A percentile compares a stretch with the other conserved stretches of the same genome.
phyloP scores from a whole-genome alignment of 257 asterid species.

The Solanum gandarillasii region DNA sequence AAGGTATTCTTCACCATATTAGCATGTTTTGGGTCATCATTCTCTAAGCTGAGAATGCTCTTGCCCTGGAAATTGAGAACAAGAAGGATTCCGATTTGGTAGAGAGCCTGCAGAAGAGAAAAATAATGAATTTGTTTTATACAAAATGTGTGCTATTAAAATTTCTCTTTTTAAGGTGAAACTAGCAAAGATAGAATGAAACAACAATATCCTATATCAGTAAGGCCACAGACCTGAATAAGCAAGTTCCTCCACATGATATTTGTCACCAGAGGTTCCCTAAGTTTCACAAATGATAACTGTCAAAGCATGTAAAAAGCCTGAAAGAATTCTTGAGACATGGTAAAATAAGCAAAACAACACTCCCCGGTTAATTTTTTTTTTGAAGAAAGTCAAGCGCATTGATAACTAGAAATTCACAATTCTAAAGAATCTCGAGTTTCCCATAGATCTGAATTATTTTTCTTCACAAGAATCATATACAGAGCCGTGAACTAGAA shows the following conservation, averaged over 20 bases:
- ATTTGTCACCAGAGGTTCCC: constrained; percentile 92
- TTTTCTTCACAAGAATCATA: background rate
- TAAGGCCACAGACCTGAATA: constrained; percentile 43
- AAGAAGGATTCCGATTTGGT: constrained; percentile 75
- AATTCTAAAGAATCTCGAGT: background rate
- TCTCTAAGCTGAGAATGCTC: constrained; percentile 44
- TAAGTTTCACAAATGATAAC: constrained; percentile 13
- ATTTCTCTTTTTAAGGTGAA: background rate
- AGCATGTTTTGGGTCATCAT: constrained; percentile 33
- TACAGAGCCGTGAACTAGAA: background rate
- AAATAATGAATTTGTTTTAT: background rate
- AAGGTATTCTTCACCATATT: constrained; percentile 68
- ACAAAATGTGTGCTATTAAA: background rate
- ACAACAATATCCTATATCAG: background rate
- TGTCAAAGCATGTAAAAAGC: background rate
- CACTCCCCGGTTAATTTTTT: background rate
- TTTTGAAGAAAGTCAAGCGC: background rate
- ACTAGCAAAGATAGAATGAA: background rate
- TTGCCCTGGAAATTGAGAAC: constrained; percentile 54
- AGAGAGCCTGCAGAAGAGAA: constrained; percentile 44
- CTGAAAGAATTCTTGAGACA: background rate
- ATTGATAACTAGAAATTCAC: background rate
- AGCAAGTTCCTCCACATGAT: constrained; percentile 96
- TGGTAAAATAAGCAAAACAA: background rate
- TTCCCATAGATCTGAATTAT: background rate